Evolutionary conservation across 2,329 filamentous ascomycete species (phyloP), one percentile per base, ranked within the genome.

Genomic region (Hysterium pulicare): DNA sequence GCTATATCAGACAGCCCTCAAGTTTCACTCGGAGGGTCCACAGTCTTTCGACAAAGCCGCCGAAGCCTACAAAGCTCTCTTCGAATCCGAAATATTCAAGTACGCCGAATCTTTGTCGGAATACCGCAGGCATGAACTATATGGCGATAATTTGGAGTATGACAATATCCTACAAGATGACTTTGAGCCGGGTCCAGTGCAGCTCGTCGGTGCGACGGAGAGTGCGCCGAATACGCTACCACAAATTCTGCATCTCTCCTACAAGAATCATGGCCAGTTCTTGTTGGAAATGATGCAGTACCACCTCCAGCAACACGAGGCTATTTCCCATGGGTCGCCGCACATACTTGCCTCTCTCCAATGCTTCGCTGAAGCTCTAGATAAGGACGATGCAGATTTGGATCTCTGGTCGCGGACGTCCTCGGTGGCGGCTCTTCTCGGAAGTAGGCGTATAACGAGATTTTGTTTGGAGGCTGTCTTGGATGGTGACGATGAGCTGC

Each of bases 221-320:
- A 84, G 81, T 21, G 82, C 83, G 2, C 87, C 84, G 13, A 93
- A 86, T 59, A 91, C 85, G 37, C 72, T 97, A 8, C 84, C 88
- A 0, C 90, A 96, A 59, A 90, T 94, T 9, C 76, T 97, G 16
- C 96, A 95, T 58, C 78, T 98, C 6, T 87, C 91, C 1, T 89
- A 94, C 73, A 98, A 97, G 67, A 98, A 97, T 56, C 84, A 91
- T 68, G 93, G 90, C 32, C 88, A 97, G 59, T 96, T 95, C 60
- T 74, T 85, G 44, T 74, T 98, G n/a, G 91, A 98, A 62, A 73
- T 71, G 44, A 79, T 85, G 52, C 82, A 75, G 54, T 71, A 79
- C 64, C 75, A 69, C 33, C 50, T 64, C 21, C 51, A 50, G n/a
- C 51, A 64, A 34, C 55, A 61, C 40, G 54, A 61, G 30, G 39